phyloP scores from a whole-genome alignment of 2,329 filamentous ascomycete genomes.

The Penicillium sp. region DNA sequence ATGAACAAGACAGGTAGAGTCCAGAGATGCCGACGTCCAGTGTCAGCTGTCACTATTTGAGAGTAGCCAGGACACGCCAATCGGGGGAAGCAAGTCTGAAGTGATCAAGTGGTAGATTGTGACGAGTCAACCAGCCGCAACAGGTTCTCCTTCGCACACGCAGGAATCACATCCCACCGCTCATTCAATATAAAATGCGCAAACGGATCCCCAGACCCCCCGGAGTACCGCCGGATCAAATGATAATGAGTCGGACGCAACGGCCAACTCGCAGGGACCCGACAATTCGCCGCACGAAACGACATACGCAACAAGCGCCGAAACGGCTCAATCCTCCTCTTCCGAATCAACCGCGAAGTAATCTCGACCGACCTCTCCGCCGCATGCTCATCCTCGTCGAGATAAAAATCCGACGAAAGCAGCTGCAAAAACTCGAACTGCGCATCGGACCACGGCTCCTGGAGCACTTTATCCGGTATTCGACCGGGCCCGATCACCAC shows the following conservation, averaged over 20 bases:
- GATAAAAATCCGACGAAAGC: conserved; percentile 38
- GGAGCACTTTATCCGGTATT: conserved; percentile 44
- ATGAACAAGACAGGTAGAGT: not conserved
- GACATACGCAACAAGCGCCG: conserved; percentile 32
- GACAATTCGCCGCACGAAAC: conserved; percentile 36
- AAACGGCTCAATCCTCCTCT: conserved; percentile 39
- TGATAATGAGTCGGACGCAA: conserved; percentile 35
- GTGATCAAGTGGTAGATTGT: not conserved
- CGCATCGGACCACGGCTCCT: conserved; percentile 40
- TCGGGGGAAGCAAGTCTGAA: not conserved
- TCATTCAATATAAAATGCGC: conserved; percentile 33
- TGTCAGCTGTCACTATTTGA: not conserved
- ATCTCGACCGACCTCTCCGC: conserved; percentile 34
- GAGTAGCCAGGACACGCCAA: not conserved
- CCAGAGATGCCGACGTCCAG: not conserved
- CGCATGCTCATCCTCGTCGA: conserved; percentile 36
- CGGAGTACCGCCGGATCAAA: conserved; percentile 33
- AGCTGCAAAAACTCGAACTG: conserved; percentile 44
- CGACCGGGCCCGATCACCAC: conserved; percentile 29
- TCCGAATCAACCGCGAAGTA: conserved; percentile 38
- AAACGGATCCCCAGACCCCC: conserved; percentile 38
- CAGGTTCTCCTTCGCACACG: conserved; percentile 28
- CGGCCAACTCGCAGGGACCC: conserved; percentile 38
- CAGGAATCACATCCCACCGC: conserved; percentile 36
- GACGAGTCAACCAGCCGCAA: conserved; percentile 18